A percentile compares a stretch with the other conserved stretches of the same genome.
phyloP scores from a whole-genome alignment of 192 early-diverging fungal species.

The Backusella westeae region DNA sequence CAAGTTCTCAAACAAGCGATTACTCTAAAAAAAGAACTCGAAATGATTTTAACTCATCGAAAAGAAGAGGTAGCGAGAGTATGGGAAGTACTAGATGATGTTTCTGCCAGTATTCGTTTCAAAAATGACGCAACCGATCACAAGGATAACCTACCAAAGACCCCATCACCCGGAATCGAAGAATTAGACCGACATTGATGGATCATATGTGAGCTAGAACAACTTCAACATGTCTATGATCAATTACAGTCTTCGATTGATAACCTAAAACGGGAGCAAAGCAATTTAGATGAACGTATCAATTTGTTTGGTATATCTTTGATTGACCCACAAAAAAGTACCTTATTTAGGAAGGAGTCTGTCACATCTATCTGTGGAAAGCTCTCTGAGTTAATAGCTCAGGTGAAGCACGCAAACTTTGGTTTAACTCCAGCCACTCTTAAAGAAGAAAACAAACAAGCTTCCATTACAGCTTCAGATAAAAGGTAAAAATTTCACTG shows the following conservation, averaged over 20 bases:
- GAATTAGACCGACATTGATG: slow-evolving; percentile 44
- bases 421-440: background rate
- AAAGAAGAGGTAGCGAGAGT: slow-evolving; percentile 51
- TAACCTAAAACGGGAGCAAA: slow-evolving; percentile 45
- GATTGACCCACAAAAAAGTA: slow-evolving; percentile 35
- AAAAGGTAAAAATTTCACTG: background rate
- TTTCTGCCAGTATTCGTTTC: slow-evolving; percentile 22
- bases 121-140: slow-evolving; percentile 9
- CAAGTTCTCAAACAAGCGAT: slow-evolving; percentile 41
- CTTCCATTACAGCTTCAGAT: background rate
- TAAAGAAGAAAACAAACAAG: background rate
- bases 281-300: slow-evolving; percentile 35
- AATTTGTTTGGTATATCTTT: slow-evolving; percentile 31
- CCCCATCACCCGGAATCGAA: background rate
- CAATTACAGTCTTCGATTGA: slow-evolving; percentile 41
- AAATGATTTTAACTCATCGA: slow-evolving; percentile 44
- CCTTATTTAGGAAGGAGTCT: slow-evolving; percentile 21
- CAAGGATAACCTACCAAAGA: background rate
- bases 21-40: slow-evolving; percentile 41
- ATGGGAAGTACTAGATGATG: slow-evolving; percentile 52
- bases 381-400: slow-evolving; percentile 31
- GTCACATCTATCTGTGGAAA: slow-evolving; percentile 31
- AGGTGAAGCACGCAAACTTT: slow-evolving; percentile 16
- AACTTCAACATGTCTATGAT: slow-evolving; percentile 37
- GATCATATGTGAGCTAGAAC: slow-evolving; percentile 49